phyloP scores from a whole-genome alignment of 2,329 filamentous ascomycete genomes.

The Fusarium algeriense region DNA sequence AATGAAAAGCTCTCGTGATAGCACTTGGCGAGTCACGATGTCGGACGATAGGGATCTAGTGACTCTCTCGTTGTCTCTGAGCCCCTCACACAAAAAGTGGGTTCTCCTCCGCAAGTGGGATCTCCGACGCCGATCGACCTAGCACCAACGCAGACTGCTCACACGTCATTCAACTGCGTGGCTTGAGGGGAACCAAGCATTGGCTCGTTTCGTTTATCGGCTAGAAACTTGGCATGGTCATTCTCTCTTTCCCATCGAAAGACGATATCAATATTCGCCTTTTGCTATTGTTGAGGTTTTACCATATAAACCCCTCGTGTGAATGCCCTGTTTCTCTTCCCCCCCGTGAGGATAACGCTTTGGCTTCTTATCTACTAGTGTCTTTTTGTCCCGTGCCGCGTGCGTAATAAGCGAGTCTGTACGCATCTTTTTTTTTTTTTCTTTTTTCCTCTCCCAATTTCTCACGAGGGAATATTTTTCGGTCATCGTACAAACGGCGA shows the following conservation, averaged over 20 bases:
- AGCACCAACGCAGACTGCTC: slow-evolving; percentile 5
- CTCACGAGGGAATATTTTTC: not conserved
- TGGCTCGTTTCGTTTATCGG: slow-evolving; percentile 15
- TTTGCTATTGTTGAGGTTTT: not conserved
- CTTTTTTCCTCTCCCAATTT: not conserved
- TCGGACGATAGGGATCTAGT: slow-evolving; percentile 17
- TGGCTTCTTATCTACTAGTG: slow-evolving; percentile 6
- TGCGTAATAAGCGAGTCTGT: slow-evolving; percentile 10
- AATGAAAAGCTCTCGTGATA: not conserved
- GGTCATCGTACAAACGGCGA: not conserved
- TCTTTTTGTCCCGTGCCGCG: not conserved
- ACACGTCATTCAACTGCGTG: slow-evolving; percentile 32
- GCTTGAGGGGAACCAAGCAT: slow-evolving; percentile 33
- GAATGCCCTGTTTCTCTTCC: not conserved
- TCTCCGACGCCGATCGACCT: slow-evolving; percentile 15
- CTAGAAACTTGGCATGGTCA: slow-evolving; percentile 24
- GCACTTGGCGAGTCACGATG: slow-evolving; percentile 27
- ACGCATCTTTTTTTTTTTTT: not conserved
- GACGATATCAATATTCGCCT: not conserved
- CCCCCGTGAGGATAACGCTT: not conserved
- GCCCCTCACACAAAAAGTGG: not conserved
- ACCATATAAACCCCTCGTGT: slow-evolving; percentile 13
- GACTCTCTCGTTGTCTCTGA: slow-evolving; percentile 7
- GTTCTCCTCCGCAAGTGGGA: not conserved
- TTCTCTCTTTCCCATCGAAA: not conserved